These are phyloP conservation scores for Leishmania aethiopica DNA, from an alignment of 208 protist genomes.

Conservation along the genomic window DNA sequence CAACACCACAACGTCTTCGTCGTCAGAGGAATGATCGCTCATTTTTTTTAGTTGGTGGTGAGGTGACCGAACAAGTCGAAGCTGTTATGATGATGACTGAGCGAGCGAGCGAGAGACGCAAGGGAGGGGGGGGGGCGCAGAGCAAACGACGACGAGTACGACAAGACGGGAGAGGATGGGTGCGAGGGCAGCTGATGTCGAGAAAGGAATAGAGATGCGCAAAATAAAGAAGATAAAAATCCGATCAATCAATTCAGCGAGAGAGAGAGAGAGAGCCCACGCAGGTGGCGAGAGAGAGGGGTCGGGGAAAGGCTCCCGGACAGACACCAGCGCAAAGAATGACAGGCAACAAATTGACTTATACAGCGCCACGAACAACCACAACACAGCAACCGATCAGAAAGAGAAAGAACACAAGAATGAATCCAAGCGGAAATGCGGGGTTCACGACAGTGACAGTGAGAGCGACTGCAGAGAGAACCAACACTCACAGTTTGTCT, in stretches of 20 bases:
- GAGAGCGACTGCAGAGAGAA: neutral
- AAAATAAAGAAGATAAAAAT: neutral
- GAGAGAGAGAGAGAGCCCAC: neutral
- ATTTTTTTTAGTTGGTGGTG: constrained; percentile 5
- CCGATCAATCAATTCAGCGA: neutral
- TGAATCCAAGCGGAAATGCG: neutral
- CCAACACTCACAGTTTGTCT: neutral
- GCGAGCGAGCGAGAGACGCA: neutral
- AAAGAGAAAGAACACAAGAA: neutral
- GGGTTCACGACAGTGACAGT: neutral
- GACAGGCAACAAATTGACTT: neutral
- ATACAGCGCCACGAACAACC: neutral
- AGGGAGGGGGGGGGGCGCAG: neutral
- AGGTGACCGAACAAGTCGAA: neutral
- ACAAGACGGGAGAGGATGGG: neutral
- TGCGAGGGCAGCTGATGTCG: neutral
- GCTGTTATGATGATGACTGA: neutral
- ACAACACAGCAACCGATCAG: neutral
- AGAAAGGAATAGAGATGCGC: neutral
- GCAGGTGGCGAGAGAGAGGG: neutral
- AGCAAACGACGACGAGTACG: too few species aligned
- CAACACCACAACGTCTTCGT: constrained; percentile 83
- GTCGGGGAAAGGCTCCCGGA: neutral
- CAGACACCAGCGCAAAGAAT: neutral
- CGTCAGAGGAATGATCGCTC: constrained; percentile 51